Base-by-base conservation (phyloP, 2,329 filamentous ascomycete genomes). In the Venturia pyrina region DNA sequence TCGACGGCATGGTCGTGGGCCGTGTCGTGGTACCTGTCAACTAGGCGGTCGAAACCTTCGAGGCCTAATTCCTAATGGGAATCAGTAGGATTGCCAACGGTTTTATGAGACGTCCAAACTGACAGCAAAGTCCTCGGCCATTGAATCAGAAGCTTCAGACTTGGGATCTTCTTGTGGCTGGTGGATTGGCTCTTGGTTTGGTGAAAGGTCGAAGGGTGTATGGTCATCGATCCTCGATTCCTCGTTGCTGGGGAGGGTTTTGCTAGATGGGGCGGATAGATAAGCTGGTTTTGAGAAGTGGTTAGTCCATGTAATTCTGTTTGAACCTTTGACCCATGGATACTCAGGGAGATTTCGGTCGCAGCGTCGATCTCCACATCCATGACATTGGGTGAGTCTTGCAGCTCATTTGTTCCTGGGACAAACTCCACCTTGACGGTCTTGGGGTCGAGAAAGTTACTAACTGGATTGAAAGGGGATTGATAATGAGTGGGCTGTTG, bases 31-130 rank as follows among this genome's bases (percentile, higher is more conserved):
- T 66, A 62, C n/a, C 21, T 61, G 59, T 62, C 64, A 1, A 62
- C 44, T 1, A 66, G 56, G 32, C 57, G 34, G 43, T 66, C 64
- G 46, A 66, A 66, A 28, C 64, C 64, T 46, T 66, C 64, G 34
- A 66, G 3, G 57, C 64, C 64, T 15, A 66, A 57, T 21, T 66
- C 64, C 63, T 61, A 21, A 8, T 37, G 21, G 5, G 19, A 5
- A 44, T 43, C 19, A 62, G 37, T 15, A n/a, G 3, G 10, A n/a
- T 34, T 46, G 13, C n/a, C 32, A 40, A 44, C 21, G 21, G 17
- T 44, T 28, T 10, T 44, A 5, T 62, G 7, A n/a, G 8, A n/a
- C 8, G 15, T 7, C 44, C 7, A 8, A 43, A 44, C 60, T 46
- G n/a, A 62, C 60, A 17, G 44, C 40, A 24, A 62, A 8, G 6